phyloP scores from a whole-genome alignment of 805 yeast genomes.

The Nakazawaea ambrosiae region DNA sequence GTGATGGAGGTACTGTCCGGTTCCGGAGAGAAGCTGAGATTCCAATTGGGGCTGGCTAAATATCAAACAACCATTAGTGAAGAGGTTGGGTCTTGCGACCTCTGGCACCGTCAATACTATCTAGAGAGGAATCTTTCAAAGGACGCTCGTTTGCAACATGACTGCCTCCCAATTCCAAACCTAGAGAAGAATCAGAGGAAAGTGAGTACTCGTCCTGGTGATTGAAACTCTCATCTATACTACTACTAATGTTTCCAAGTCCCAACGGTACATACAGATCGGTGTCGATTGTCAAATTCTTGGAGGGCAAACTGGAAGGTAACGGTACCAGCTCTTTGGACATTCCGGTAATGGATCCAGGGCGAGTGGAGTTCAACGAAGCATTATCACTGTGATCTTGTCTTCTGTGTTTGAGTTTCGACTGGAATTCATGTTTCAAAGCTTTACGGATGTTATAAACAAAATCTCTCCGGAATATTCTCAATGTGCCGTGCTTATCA shows the following conservation, averaged over 20 bases:
- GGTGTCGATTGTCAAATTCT: neutral
- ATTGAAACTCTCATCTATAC: neutral
- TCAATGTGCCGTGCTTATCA: constrained; percentile 64
- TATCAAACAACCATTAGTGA: too few relatives aligned
- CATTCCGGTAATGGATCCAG: too few relatives aligned
- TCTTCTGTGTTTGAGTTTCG: constrained; percentile 2
- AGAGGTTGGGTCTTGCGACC: too few relatives aligned
- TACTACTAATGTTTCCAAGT: neutral
- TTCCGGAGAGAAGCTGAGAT: too few relatives aligned
- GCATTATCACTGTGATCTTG: too few relatives aligned
- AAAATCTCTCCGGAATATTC: constrained; percentile 77
- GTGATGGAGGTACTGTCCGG: too few relatives aligned
- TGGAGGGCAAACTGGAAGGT: neutral
- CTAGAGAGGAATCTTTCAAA: too few relatives aligned
- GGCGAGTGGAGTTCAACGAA: too few relatives aligned
- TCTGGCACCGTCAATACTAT: too few relatives aligned
- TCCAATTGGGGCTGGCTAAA: too few relatives aligned
- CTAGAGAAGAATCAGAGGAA: constrained; percentile 6
- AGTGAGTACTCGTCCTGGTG: constrained; percentile 3
- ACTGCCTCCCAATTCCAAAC: neutral
- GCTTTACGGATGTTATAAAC: constrained; percentile 40
- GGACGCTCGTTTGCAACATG: constrained; percentile 8
- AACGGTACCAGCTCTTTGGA: too few relatives aligned
- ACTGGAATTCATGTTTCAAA: constrained; percentile 4
- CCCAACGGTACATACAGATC: constrained; percentile 3